A percentile compares a stretch with the other conserved stretches of the same genome.
phyloP scores from a whole-genome alignment of 768 basidiomycete genomes.

The Kwoniella newhampshirensis region DNA sequence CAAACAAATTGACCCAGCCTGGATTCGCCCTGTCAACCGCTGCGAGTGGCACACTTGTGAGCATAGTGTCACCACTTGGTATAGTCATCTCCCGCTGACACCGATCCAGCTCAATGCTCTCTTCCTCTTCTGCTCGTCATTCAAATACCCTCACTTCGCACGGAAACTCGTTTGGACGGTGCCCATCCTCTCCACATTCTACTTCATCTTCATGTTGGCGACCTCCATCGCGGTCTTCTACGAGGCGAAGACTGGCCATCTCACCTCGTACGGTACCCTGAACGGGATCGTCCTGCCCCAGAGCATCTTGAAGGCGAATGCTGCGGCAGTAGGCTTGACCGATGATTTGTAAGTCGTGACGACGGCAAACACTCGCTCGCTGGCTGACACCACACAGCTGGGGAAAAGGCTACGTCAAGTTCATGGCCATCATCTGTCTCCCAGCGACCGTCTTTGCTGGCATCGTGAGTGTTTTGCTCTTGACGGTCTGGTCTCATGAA shows the following conservation, averaged over 20 bases:
- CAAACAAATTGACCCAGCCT: conserved; percentile 3
- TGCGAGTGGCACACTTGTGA: conserved; percentile 7
- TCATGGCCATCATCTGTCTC: conserved; percentile 8
- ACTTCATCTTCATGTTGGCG: conserved; percentile 8
- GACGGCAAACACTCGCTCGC: background rate
- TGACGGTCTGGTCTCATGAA: too few species aligned
- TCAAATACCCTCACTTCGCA: conserved; percentile 1
- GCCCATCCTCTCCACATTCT: conserved; percentile 5
- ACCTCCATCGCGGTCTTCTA: conserved; percentile 10
- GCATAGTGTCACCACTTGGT: background rate
- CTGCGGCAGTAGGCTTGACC: conserved; percentile 2
- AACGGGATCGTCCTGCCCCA: conserved; percentile 4
- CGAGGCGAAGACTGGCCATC: conserved; percentile 4
- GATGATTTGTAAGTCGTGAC: conserved; percentile 2
- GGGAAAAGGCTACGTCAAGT: conserved; percentile 15
- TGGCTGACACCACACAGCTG: conserved; percentile 3
- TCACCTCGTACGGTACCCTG: conserved; percentile 3
- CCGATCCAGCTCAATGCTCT: conserved; percentile 5
- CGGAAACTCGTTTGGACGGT: background rate
- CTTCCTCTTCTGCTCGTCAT: conserved; percentile 2
- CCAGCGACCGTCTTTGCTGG: conserved; percentile 2
- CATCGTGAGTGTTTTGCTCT: conserved; percentile 1
- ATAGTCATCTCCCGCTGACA: background rate
- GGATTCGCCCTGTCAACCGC: conserved; percentile 1
- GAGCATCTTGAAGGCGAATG: background rate